A percentile compares a stretch with the other conserved stretches of the same genome.
phyloP scores from a whole-genome alignment of 371 early-diverging fungal species.

The Mucor sp. region DNA sequence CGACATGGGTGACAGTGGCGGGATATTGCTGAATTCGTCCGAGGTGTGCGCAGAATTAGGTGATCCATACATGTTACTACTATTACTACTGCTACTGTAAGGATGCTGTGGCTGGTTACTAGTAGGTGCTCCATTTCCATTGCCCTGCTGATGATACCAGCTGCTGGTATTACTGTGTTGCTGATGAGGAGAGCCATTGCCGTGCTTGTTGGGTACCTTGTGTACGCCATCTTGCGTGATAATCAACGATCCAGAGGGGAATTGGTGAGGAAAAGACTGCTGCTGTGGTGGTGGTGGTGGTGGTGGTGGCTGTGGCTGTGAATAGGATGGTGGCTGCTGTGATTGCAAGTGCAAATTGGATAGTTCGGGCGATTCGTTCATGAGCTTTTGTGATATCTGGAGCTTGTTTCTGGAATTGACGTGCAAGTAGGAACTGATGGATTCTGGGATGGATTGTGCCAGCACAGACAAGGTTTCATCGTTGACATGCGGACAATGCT shows the following conservation, averaged over 20 bases:
- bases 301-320: background rate
- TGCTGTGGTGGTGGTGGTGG: background rate
- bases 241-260: conserved; percentile 23
- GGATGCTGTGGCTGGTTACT: background rate
- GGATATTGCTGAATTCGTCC: conserved; percentile 8
- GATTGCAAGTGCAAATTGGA: background rate
- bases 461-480: conserved; percentile 29
- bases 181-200: background rate
- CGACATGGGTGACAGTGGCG: conserved; percentile 24
- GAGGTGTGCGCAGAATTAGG: background rate
- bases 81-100: background rate
- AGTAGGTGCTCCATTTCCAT: background rate
- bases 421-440: conserved; percentile 36
- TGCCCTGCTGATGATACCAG: conserved; percentile 4
- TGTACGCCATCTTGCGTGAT: conserved; percentile 30
- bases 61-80: background rate
- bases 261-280: background rate
- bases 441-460: conserved; percentile 36
- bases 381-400: conserved; percentile 13
- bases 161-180: background rate
- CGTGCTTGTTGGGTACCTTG: background rate
- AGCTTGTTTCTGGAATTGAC: conserved; percentile 36
- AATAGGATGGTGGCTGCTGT: background rate
- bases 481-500: conserved; percentile 37
- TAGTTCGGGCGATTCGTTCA: conserved; percentile 3